Base-by-base conservation (phyloP, 805 yeast species). In the Yamadazyma laniorum region DNA sequence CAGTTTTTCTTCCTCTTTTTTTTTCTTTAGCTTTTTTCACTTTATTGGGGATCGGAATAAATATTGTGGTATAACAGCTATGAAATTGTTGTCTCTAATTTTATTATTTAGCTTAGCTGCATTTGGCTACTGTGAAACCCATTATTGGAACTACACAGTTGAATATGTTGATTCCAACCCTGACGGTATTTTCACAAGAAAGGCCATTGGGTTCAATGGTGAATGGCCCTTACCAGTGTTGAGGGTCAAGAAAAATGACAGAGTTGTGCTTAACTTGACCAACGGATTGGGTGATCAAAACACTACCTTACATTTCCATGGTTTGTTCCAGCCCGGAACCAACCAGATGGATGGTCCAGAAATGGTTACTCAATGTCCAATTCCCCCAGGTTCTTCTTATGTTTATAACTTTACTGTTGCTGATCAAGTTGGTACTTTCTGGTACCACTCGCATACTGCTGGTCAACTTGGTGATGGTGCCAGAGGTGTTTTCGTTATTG, bases 401-500 rank as follows among this genome's bases (percentile, higher is more conserved):
- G 62, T 82, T 46, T 93, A 93, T 72, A 89, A 91, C 70, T 93
- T 93, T 64, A 84, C 96, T 18, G 87, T 89, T 44, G 77, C 76
- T 34, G 72, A 77, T 45, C 96, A 93, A 65, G 79, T 72, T 41
- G 99, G 99, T 54, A 77, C 95, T 14, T 93, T 72, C 73, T 93
- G 99, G 99, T 93, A 91, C 72, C 99, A 93, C 64, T 87, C 98
- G 21, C 99, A 93, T 67, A 79, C 90, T 25, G 63, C 74, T 16
- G 91, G 90, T 51, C 95, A 90, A 64, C 89, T 89, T 54, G 90
- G 93, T 61, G 98, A 93, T 58, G 99, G 99, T 58, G 75, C 85
- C 79, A 75, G 89, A 67, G 93, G 83, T 54, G 67, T 77, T 15
- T 76, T 91, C 48, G 74, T 93, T 48, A 82, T 93, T 51, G 82